Conservation (phyloP, 441 rosid species). For the Capsella rubella region DNA sequence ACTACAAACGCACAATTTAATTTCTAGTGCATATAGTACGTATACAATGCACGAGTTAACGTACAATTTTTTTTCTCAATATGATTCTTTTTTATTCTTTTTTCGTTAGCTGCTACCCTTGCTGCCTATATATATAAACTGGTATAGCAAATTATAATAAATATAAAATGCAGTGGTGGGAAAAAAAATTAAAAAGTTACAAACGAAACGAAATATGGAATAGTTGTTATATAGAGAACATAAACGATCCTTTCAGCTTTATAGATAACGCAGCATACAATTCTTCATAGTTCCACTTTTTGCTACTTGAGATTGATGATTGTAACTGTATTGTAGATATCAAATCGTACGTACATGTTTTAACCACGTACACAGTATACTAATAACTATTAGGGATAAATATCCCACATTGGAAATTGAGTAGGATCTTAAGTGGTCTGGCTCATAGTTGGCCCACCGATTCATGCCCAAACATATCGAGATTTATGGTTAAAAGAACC, state of each 20-base stretch:
- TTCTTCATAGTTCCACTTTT: constrained; percentile 6
- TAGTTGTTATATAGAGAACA: not conserved
- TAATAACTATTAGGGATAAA: no score
- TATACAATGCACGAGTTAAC: no score
- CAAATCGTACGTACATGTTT: not conserved
- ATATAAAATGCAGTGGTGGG: not conserved
- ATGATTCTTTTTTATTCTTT: no score
- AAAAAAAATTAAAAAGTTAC: not conserved
- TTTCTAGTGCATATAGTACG: no score
- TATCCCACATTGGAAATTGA: no score
- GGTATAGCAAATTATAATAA: not conserved
- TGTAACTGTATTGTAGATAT: not conserved
- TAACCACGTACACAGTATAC: not conserved
- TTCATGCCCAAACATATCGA: no score
- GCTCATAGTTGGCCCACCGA: no score
- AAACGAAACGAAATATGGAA: not conserved
- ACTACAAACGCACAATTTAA: no score
- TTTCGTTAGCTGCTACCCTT: no score
- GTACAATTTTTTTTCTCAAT: no score
- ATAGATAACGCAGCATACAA: constrained; percentile 27
- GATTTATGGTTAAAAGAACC: no score
- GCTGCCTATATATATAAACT: not conserved
- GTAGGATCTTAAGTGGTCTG: no score
- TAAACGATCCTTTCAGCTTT: constrained; percentile 7
- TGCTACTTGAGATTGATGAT: not conserved